Percentiles rank a stretch among this genome's conserved stretches.
phyloP scores from a whole-genome alignment of 2,329 filamentous ascomycete genomes.

The Colletotrichum gloeosporioides region DNA sequence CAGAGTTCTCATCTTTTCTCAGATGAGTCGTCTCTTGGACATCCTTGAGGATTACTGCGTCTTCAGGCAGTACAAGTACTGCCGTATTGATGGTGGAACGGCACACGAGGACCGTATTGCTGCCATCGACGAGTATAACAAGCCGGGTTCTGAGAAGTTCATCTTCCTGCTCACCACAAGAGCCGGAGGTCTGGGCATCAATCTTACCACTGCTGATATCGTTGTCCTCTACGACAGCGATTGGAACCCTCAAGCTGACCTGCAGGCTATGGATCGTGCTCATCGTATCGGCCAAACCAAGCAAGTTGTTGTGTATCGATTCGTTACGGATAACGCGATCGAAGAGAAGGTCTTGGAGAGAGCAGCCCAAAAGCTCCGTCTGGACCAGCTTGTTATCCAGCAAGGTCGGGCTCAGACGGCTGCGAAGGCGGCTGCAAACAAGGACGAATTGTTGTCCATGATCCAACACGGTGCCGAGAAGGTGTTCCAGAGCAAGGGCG shows the following conservation, averaged over 20 bases:
- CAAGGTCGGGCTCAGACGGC: slow-evolving; percentile 93
- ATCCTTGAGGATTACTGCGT: slow-evolving; percentile 99
- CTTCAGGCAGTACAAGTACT: slow-evolving; percentile 93
- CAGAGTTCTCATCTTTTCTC: slow-evolving; percentile 97
- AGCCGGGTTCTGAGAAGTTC: slow-evolving; percentile 92
- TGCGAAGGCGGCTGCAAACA: slow-evolving; percentile 89
- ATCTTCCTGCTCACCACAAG: slow-evolving; percentile 94
- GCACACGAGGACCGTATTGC: slow-evolving; percentile 97
- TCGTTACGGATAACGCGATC: slow-evolving; percentile 97
- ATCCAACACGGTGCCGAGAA: slow-evolving; percentile 98
- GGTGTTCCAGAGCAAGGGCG: slow-evolving; percentile 80
- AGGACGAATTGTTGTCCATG: slow-evolving; percentile 96
- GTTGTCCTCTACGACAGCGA: slow-evolving; percentile 97
- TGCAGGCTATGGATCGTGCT: slow-evolving; percentile 98
- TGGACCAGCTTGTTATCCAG: slow-evolving; percentile 97
- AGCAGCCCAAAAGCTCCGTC: slow-evolving; percentile 92
- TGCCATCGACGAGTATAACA: slow-evolving; percentile 98
- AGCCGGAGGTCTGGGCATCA: slow-evolving; percentile 95
- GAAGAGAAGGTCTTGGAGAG: slow-evolving; percentile 98
- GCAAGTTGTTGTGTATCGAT: slow-evolving; percentile 94
- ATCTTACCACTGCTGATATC: slow-evolving; percentile 92
- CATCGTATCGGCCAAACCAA: slow-evolving; percentile 99
- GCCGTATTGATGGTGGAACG: slow-evolving; percentile 94
- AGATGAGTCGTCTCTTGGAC: slow-evolving; percentile 97
- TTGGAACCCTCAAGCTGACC: slow-evolving; percentile 98